Conservation (phyloP, 148 eudicot genomes). For the Rheum nobile region DNA sequence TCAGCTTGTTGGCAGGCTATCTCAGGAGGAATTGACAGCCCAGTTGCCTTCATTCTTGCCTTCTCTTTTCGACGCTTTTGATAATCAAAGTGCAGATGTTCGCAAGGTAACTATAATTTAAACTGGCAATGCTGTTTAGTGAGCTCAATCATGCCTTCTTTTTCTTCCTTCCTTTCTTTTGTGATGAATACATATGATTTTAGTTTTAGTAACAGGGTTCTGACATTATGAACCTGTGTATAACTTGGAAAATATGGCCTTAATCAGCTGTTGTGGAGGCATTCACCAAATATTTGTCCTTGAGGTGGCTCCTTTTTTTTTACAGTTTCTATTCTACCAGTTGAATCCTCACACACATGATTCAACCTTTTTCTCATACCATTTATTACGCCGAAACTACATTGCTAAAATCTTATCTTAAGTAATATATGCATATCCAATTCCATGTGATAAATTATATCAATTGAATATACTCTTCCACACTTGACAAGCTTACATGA, state of each 20-base stretch:
- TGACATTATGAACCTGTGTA: neutral
- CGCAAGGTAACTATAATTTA: slow-evolving; percentile 57
- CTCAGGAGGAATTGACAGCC: slow-evolving; percentile 75
- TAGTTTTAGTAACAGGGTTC: neutral
- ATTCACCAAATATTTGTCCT: too few relatives aligned
- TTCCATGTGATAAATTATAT: neutral
- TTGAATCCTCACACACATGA: neutral
- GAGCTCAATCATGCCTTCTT: neutral
- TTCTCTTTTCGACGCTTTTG: slow-evolving; percentile 91
- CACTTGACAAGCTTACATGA: neutral
- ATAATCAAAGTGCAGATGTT: slow-evolving; percentile 93
- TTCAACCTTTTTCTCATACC: neutral
- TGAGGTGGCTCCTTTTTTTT: neutral
- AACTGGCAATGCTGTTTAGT: neutral
- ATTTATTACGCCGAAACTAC: neutral
- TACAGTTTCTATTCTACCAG: neutral
- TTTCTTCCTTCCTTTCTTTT: neutral
- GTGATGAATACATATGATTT: neutral
- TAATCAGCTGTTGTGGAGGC: too few relatives aligned
- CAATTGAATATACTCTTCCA: neutral
- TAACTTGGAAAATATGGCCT: neutral
- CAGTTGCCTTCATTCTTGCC: slow-evolving; percentile 89
- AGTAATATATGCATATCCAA: neutral
- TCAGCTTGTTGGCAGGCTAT: slow-evolving; percentile 83
- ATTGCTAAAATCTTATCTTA: neutral